These are phyloP conservation scores for Uromyces viciae-fabae DNA, from an alignment of 1,284 basidiomycete genomes.

Conservation along the genomic window DNA sequence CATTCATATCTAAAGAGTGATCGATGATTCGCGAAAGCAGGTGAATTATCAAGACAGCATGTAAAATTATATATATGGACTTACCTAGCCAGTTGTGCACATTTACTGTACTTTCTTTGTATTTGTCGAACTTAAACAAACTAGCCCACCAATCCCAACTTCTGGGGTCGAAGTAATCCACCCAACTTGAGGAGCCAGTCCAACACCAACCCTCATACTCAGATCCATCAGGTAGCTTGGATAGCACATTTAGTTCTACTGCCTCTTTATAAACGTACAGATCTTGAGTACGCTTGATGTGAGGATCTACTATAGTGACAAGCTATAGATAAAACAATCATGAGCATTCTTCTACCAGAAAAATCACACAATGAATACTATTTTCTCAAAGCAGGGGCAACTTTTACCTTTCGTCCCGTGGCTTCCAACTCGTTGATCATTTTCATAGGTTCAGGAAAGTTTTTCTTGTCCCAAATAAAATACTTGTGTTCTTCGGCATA, in stretches of 20 bases:
- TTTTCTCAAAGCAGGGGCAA: background rate
- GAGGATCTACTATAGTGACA: slow-evolving; percentile 95
- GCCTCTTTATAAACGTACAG: slow-evolving; percentile 86
- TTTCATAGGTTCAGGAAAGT: slow-evolving; percentile 86
- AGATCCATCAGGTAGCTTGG: slow-evolving; percentile 68
- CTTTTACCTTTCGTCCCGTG: slow-evolving; percentile 72
- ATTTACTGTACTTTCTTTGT: slow-evolving; percentile 51
- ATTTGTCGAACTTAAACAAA: slow-evolving; percentile 68
- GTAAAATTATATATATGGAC: background rate
- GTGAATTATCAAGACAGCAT: slow-evolving; percentile 60
- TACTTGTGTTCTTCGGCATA: slow-evolving; percentile 84
- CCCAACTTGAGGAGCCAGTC: slow-evolving; percentile 90
- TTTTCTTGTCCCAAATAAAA: slow-evolving; percentile 90
- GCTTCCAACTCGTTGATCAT: slow-evolving; percentile 88
- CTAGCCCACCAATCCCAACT: slow-evolving; percentile 87
- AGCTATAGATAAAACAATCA: slow-evolving; percentile 61
- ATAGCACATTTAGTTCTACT: slow-evolving; percentile 73
- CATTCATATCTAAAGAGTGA: slow-evolving; percentile 93
- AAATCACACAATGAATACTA: background rate
- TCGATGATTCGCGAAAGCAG: slow-evolving; percentile 57
- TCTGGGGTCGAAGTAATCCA: slow-evolving; percentile 90
- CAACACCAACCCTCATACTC: slow-evolving; percentile 99
- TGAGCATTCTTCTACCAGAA: background rate
- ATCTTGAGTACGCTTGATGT: slow-evolving; percentile 75
- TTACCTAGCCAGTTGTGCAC: slow-evolving; percentile 49